phyloP scores from a whole-genome alignment of 306 rosid genomes.

The Rubus parviflorus region DNA sequence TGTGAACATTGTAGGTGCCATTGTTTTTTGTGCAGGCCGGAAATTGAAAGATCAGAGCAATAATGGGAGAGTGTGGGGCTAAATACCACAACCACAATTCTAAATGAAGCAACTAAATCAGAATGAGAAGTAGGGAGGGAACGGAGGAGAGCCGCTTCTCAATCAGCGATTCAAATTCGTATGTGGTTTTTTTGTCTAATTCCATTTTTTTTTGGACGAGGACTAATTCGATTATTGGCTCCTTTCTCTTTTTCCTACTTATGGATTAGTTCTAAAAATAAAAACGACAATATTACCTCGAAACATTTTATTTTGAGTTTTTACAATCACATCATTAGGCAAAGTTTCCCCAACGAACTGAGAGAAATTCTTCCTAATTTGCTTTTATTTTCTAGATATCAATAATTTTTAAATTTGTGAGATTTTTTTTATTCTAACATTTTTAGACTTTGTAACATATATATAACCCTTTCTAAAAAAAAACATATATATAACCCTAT shows the following conservation, averaged over 20 bases:
- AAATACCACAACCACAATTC: not conserved
- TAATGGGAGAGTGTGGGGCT: not conserved
- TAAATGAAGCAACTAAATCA: slow-evolving; percentile 16
- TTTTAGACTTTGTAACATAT: too few relatives aligned
- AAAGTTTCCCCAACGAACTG: too few relatives aligned
- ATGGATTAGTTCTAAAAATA: not conserved
- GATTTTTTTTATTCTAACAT: too few relatives aligned
- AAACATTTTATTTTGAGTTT: not conserved
- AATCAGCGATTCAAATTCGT: slow-evolving; percentile 2
- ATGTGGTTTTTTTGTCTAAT: slow-evolving; percentile 13
- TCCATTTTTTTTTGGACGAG: not conserved
- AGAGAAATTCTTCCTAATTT: too few relatives aligned
- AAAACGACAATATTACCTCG: not conserved
- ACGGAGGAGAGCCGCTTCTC: slow-evolving; percentile 31
- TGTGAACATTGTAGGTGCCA: not conserved
- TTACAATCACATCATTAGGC: not conserved
- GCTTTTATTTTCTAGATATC: not conserved
- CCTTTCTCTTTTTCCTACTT: not conserved
- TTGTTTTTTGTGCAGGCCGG: not conserved
- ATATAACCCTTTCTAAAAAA: too few relatives aligned
- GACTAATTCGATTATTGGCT: not conserved
- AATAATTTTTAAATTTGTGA: not conserved
- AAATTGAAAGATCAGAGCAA: not conserved
- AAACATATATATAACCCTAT: too few relatives aligned
- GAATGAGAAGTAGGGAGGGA: slow-evolving; percentile 36